Percentiles rank a stretch among this genome's conserved stretches.
These are phyloP conservation scores for Termitomyces sp. DNA, from an alignment of 768 basidiomycete species.

Conservation along the genomic window DNA sequence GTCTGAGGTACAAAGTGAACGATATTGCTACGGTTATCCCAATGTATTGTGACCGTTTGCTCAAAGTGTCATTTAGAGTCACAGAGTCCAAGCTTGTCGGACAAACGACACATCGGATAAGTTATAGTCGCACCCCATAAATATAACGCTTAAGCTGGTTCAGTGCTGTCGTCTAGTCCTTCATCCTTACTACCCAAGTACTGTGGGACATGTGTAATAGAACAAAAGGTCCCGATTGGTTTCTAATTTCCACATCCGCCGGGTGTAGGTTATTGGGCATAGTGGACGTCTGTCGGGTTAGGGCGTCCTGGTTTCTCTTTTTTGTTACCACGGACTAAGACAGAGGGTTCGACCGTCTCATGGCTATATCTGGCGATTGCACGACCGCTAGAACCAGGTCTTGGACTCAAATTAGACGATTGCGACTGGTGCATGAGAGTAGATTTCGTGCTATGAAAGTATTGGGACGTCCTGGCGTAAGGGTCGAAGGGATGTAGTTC, in stretches of 20 bases:
- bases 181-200: not conserved
- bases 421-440: not conserved
- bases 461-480: not conserved
- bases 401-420: not conserved
- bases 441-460: too few species aligned
- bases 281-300: not conserved
- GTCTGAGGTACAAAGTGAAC: not conserved
- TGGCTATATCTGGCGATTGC: not conserved
- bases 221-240: not conserved
- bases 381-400: not conserved
- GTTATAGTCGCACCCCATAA: not conserved
- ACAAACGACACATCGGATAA: not conserved
- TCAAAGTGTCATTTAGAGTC: not conserved
- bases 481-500: constrained; percentile 3
- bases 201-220: too few species aligned
- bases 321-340: not conserved
- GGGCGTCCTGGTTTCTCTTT: not conserved
- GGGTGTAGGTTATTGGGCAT: not conserved
- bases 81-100: not conserved
- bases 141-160: too few species aligned
- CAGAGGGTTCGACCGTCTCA: not conserved
- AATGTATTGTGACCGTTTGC: not conserved
- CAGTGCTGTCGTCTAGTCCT: not conserved
- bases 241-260: not conserved
- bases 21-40: not conserved